These are phyloP conservation scores for Aspergillus japonicus DNA, from an alignment of 2,329 filamentous ascomycete species.

Conservation along the genomic window DNA sequence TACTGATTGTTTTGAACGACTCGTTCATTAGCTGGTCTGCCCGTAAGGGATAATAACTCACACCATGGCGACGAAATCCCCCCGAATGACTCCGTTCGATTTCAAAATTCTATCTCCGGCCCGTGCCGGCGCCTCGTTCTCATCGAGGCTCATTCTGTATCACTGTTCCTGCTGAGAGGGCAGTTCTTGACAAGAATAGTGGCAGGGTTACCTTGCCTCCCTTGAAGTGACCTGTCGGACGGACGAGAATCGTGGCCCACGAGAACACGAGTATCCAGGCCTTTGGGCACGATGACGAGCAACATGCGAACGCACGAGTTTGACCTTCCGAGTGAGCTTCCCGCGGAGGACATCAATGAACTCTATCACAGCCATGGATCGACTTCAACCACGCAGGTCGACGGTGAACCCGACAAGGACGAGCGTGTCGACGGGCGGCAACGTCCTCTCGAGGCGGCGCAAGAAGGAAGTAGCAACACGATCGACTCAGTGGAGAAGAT, in stretches of 20 bases:
- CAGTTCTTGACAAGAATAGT: background rate
- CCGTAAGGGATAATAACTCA: background rate
- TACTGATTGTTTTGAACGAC: background rate
- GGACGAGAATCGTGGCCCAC: too few relatives aligned
- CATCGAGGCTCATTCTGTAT: background rate
- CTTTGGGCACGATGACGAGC: background rate
- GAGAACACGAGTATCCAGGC: background rate
- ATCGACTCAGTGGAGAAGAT: constrained; percentile 8
- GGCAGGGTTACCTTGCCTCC: background rate
- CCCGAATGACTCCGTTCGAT: background rate
- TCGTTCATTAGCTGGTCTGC: background rate
- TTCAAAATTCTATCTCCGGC: background rate
- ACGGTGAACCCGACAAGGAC: background rate
- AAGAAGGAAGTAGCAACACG: constrained; percentile 5
- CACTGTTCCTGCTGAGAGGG: background rate
- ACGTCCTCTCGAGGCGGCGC: background rate
- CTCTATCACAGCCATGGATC: background rate
- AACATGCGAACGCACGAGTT: background rate
- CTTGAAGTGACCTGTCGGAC: background rate
- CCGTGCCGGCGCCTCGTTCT: background rate
- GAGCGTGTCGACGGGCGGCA: background rate
- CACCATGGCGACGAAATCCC: background rate
- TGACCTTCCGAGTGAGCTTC: background rate
- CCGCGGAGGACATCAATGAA: background rate
- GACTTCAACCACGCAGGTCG: background rate